Conservation (phyloP, 495 filamentous ascomycete species). For the Daldinia vernicosa region DNA sequence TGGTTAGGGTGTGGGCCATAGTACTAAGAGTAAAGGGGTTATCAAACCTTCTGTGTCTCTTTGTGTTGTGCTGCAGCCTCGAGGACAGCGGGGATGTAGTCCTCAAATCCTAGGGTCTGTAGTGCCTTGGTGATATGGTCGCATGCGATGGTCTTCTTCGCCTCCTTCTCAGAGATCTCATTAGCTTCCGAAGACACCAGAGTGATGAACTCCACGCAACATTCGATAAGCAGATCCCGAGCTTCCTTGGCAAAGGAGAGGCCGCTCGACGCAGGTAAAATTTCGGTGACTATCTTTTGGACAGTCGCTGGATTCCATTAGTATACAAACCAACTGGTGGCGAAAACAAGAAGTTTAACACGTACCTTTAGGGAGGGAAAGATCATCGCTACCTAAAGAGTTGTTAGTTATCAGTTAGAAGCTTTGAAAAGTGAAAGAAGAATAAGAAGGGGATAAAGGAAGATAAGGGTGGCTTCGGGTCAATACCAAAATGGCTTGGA, state of each 20-base stretch:
- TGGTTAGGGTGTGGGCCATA: constrained; percentile 10
- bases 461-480: background rate
- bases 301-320: constrained; percentile 76
- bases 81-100: constrained; percentile 86
- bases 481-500: constrained; percentile 5
- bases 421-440: constrained; percentile 2
- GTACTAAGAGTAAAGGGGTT: background rate
- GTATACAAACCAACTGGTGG: background rate
- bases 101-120: constrained; percentile 86
- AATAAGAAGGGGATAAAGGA: constrained; percentile 3
- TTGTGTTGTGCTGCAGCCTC: constrained; percentile 91
- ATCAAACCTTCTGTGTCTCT: constrained; percentile 84
- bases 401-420: constrained; percentile 36
- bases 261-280: constrained; percentile 73
- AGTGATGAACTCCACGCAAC: constrained; percentile 99
- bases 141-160: constrained; percentile 97
- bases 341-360: constrained; percentile 1
- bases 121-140: constrained; percentile 96
- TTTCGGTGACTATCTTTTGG: constrained; percentile 96
- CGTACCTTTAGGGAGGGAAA: constrained; percentile 93
- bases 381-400: constrained; percentile 81
- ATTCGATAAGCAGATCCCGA: constrained; percentile 94
- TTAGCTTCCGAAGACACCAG: constrained; percentile 97
- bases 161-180: constrained; percentile 96
- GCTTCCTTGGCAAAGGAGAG: constrained; percentile 89